These are phyloP conservation scores for Clohesyomyces aquaticus DNA, from an alignment of 495 filamentous ascomycete genomes.

Conservation along the genomic window DNA sequence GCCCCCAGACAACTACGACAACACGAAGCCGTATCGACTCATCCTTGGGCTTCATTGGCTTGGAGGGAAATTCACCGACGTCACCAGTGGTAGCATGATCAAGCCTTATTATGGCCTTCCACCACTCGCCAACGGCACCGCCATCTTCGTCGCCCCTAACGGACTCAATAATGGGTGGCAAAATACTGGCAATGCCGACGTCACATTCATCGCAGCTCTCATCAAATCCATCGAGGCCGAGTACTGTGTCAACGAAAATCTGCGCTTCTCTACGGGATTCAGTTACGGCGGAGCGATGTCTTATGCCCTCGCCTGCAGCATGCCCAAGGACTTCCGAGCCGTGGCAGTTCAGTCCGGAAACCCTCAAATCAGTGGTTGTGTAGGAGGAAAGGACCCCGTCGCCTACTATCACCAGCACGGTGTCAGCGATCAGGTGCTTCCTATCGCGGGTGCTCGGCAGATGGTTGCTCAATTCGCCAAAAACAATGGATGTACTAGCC, in stretches of 20 bases:
- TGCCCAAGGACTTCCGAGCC: slow-evolving; percentile 50
- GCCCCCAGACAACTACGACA: slow-evolving; percentile 50
- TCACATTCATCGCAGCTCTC: slow-evolving; percentile 50
- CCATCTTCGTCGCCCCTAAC: slow-evolving; percentile 52
- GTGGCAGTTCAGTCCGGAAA: slow-evolving; percentile 54
- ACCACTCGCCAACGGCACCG: slow-evolving; percentile 45
- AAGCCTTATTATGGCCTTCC: slow-evolving; percentile 51
- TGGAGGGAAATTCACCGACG: slow-evolving; percentile 48
- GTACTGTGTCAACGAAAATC: slow-evolving; percentile 52
- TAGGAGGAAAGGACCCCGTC: slow-evolving; percentile 48
- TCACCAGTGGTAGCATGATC: slow-evolving; percentile 35
- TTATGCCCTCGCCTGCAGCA: slow-evolving; percentile 52
- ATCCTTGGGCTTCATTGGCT: slow-evolving; percentile 52
- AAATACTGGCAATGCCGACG: slow-evolving; percentile 52
- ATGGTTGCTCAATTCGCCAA: slow-evolving; percentile 50
- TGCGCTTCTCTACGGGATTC: slow-evolving; percentile 56
- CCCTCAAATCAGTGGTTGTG: slow-evolving; percentile 50
- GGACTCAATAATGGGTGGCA: slow-evolving; percentile 52
- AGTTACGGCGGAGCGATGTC: slow-evolving; percentile 58
- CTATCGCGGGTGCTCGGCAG: slow-evolving; percentile 45
- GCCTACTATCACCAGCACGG: slow-evolving; percentile 55
- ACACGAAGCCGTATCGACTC: slow-evolving; percentile 48
- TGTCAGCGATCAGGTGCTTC: slow-evolving; percentile 48
- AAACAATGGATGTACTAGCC: slow-evolving; percentile 48
- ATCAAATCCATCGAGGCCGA: slow-evolving; percentile 48